Percentiles rank a stretch among this genome's conserved stretches.
Evolutionary conservation across 495 filamentous ascomycete genomes (phyloP).

Genomic region (Penicillium alfredii): DNA sequence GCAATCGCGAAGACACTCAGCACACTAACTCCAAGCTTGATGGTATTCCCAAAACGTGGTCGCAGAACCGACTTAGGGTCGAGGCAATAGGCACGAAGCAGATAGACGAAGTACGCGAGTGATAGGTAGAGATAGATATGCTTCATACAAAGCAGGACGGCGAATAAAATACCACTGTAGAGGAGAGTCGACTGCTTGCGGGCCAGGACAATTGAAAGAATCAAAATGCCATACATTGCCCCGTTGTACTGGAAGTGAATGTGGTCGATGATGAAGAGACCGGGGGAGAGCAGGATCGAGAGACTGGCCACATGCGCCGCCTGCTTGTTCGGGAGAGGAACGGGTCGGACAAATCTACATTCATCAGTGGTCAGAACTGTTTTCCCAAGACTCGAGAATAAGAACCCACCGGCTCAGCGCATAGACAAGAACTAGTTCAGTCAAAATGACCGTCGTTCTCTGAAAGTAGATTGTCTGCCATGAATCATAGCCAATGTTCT

Average conservation of each 20-base stretch:
- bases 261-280: conserved; percentile 94
- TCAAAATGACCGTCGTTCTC: conserved; percentile 76
- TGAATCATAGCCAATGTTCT: conserved; percentile 75
- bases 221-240: conserved; percentile 83
- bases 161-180: conserved; percentile 74
- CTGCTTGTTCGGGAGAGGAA: conserved; percentile 56
- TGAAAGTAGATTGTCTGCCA: conserved; percentile 95
- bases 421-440: conserved; percentile 76
- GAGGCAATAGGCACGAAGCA: conserved; percentile 85
- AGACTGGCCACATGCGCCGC: conserved; percentile 82
- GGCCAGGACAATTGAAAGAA: conserved; percentile 77
- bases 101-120: conserved; percentile 91
- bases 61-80: conserved; percentile 68
- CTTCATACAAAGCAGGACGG: conserved; percentile 82
- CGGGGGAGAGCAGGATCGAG: conserved; percentile 85
- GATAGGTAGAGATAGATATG: conserved; percentile 98
- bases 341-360: conserved; percentile 64
- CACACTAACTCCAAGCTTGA: conserved; percentile 76
- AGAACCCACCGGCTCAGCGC: conserved; percentile 68
- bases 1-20: conserved; percentile 68
- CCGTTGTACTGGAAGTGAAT: conserved; percentile 99
- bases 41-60: conserved; percentile 66
- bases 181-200: conserved; percentile 72
- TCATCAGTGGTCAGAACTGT: too few relatives aligned
- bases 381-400: too few relatives aligned